Evolutionary conservation across 352 stramenopile species (phyloP), one percentile per base, ranked within the genome.

Genomic region (Phytophthora pseudosyringae): DNA sequence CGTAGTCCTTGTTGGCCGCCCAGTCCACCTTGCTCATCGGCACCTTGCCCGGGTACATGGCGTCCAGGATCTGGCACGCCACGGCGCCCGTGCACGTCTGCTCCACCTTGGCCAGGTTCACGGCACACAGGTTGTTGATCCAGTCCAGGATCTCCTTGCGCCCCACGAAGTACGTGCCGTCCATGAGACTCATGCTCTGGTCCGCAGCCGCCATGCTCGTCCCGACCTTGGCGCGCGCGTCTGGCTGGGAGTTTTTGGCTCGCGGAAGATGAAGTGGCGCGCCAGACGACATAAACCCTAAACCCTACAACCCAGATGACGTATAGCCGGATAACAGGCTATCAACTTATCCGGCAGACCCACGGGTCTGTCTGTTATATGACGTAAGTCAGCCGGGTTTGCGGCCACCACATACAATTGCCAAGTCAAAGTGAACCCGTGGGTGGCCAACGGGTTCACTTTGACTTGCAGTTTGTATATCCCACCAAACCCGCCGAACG

Each of bases 61-160:
- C 79, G 74, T 99, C 98, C 11, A 98, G 90, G 58, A 99, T 91
- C 83, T 99, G 97, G 75, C 97, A 99, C 5, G 97, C 97, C 41
- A 99, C 84, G 4, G 97, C 97, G 44, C 98, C 98, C 31, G 89
- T 97, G 64, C 81, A 94, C 38, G 97, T 99, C 73, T 99, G 90
- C 79, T 99, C 97, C 51, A 99, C 97, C 74, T 99, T 99, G 52
- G 74, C 71, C 7, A 99, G 85, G 63, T 91, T 97, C 28, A 98
- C 80, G 56, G 90, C 78, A 59, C 99, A 94, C 15, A 98, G 89
- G n/a, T 69, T 73, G 78, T 99, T 99, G 61, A 99, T 89, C 95
- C 98, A 99, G 54, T 99, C 93, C 35, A 99, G 72, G 59, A 99
- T 97, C 73, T 99, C 97, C 59, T 97, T 98, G 25, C 96, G 91